Base-by-base conservation (phyloP, 768 basidiomycete genomes). In the Suillus paluster region DNA sequence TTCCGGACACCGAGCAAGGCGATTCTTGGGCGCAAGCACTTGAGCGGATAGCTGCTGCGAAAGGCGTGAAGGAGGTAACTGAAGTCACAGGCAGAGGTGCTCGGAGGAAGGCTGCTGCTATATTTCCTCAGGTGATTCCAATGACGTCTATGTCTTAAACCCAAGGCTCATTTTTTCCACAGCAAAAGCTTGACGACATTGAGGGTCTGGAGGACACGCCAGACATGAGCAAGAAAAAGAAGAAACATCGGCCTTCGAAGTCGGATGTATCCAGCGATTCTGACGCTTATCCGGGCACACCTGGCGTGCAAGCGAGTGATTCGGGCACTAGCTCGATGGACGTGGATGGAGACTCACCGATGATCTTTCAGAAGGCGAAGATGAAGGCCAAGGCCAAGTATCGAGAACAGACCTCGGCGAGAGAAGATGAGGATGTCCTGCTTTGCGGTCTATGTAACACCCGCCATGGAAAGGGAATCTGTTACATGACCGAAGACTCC, bases 11-110 rank as follows among this genome's bases (percentile, higher is more conserved):
- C 17, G 87, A 86, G 50, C 81, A 87, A 59, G 81, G 78, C 34
- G 89, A 94, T 72, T 92, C 93, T n/a, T 96, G 94, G 95, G 84
- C 89, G 12, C 83, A 85, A 58, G 86, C 92, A 11, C 75, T 95
- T 49, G 75, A 81, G 59, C 79, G 77, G 39, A 80, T 83, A 57
- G 80, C 78, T 56, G 75, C 78, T 15, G 75, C 79, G 60, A 83
- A 78, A 61, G 68, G 68, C 25, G 73, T 78, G 67, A 72, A 73
- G 30, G 71, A 81, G 60, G 84, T 83, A 48, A 71, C 81, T 38
- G 86, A 84, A 53, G 73, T 76, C 45, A 89, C 87, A 3, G 93
- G 92, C 48, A 86, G 92, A 66, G 91, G 92, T 39, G 88, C 82
- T 27, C 86, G 91, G 63, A 86, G 92, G 38, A 86, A 83, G 55